Base-by-base conservation (phyloP, 2,329 filamentous ascomycete genomes). In the Claviceps purpurea region DNA sequence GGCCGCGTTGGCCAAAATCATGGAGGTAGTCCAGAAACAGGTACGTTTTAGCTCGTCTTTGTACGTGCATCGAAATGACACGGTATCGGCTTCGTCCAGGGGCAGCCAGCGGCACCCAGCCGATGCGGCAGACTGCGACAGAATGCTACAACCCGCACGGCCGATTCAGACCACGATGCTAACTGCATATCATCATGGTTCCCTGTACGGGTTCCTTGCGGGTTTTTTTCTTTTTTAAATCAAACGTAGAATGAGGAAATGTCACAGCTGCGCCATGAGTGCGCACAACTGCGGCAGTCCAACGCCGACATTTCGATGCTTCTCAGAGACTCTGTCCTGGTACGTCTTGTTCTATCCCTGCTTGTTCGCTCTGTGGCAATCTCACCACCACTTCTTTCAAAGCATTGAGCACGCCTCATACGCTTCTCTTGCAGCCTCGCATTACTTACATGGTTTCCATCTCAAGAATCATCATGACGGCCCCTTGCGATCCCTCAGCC, bases 221-320 rank as follows among this genome's bases (percentile, higher is more conserved):
- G 24, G 10, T 47, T 37, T 46, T 18, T n/a, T 4, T 18, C 4
- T 47, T 3, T 47, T 47, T 24, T 22, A 8, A 34, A 2, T n/a
- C 6, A 43, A 22, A 20, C 5, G 10, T 49, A 61, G 59, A 60
- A 58, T 40, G 47, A 56, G 41, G 59, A 61, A 47, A 54, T 61
- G 54, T 45, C 51, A 5, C 58, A 59, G 50, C 50, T 61, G 50
- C 59, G 59, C 39, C 52, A 43, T 7, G 58, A 61, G 51, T 60
- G 57, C 53, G 38, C 56, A 20, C 56, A 59, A 34, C 55, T 61
- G n/a, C 59, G 59, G 40, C 50, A 56, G 34, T 59, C 56, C 37
- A 61, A 61, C 50, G 52, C 45, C 8, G 57, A 55, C 48, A 59
- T 61, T 53, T 53, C 58, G 51, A 53, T 52, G 38, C 53, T 61